A percentile compares a stretch with the other conserved stretches of the same genome.
phyloP scores from a whole-genome alignment of 805 yeast species.

The Lachancea quebecensis region DNA sequence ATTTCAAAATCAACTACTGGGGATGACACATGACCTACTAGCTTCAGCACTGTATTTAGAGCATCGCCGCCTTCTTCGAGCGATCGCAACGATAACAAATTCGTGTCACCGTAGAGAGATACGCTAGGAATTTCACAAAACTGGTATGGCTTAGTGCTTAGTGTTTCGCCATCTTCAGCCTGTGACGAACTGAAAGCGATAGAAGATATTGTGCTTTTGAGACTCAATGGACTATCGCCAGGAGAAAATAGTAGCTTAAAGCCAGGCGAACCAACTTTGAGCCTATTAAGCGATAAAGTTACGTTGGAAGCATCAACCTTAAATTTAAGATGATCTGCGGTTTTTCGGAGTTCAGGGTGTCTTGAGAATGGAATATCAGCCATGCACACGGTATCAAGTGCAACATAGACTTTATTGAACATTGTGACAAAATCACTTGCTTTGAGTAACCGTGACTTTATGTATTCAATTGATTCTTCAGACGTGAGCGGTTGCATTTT shows the following conservation, averaged over 20 bases:
- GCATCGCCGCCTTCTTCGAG: slow-evolving; percentile 17
- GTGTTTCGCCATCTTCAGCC: slow-evolving; percentile 9
- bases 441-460: slow-evolving; percentile 2
- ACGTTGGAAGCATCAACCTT: slow-evolving; percentile 21
- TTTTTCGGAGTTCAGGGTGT: slow-evolving; percentile 15
- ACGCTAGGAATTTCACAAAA: slow-evolving; percentile 34
- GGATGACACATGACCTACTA: slow-evolving; percentile 38
- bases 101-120: slow-evolving; percentile 35
- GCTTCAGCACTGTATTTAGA: slow-evolving; percentile 30
- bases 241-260: slow-evolving; percentile 37
- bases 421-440: slow-evolving; percentile 7
- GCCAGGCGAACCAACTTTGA: slow-evolving; percentile 37
- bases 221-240: slow-evolving; percentile 38
- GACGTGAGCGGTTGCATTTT: neutral
- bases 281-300: slow-evolving; percentile 25
- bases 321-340: slow-evolving; percentile 19
- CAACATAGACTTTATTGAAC: slow-evolving; percentile 17
- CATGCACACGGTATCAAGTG: slow-evolving; percentile 20
- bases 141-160: slow-evolving; percentile 12
- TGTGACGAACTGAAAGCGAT: slow-evolving; percentile 28
- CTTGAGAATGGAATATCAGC: slow-evolving; percentile 20
- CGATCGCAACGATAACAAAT: slow-evolving; percentile 33
- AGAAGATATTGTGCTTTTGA: slow-evolving; percentile 35
- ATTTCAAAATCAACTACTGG: slow-evolving; percentile 40
- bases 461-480: slow-evolving; percentile 3